Percentiles rank a stretch among this genome's conserved stretches.
Conservation (phyloP, 306 rosid species). For the Pueraria montana region DNA sequence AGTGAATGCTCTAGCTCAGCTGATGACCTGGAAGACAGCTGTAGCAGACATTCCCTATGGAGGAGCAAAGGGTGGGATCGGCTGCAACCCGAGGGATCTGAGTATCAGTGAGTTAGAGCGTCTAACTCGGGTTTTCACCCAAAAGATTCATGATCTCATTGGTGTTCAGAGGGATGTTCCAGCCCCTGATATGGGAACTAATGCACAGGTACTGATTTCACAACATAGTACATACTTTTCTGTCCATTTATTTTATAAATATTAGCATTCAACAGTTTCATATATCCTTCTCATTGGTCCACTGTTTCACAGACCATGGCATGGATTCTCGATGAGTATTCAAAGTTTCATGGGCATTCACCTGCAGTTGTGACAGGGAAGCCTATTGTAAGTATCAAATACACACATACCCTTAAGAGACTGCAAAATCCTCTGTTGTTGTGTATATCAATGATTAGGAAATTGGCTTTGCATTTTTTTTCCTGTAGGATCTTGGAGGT, state of each 20-base stretch:
- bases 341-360: constrained; percentile 84
- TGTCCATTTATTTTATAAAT: neutral
- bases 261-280: constrained; percentile 2
- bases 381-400: constrained; percentile 65
- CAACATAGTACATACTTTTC: neutral
- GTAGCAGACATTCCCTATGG: constrained; percentile 84
- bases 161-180: constrained; percentile 80
- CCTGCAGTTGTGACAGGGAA: constrained; percentile 86
- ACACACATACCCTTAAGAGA: neutral
- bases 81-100: constrained; percentile 76
- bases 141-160: constrained; percentile 80
- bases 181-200: constrained; percentile 90
- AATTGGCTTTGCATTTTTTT: constrained; percentile 11
- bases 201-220: constrained; percentile 65
- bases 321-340: constrained; percentile 89
- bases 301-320: constrained; percentile 73
- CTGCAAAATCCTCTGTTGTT: neutral
- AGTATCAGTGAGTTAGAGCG: constrained; percentile 75
- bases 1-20: constrained; percentile 85
- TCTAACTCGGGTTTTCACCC: constrained; percentile 88
- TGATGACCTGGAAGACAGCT: constrained; percentile 89
- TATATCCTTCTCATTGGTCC: constrained; percentile 31
- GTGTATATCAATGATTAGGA: constrained; percentile 10
- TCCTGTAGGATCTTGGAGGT: constrained; percentile 76
- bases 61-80: constrained; percentile 90